Evolutionary conservation across 208 protist species (phyloP), one percentile per base, ranked within the genome.

Genomic region (Leptomonas pyrrhocoris): DNA sequence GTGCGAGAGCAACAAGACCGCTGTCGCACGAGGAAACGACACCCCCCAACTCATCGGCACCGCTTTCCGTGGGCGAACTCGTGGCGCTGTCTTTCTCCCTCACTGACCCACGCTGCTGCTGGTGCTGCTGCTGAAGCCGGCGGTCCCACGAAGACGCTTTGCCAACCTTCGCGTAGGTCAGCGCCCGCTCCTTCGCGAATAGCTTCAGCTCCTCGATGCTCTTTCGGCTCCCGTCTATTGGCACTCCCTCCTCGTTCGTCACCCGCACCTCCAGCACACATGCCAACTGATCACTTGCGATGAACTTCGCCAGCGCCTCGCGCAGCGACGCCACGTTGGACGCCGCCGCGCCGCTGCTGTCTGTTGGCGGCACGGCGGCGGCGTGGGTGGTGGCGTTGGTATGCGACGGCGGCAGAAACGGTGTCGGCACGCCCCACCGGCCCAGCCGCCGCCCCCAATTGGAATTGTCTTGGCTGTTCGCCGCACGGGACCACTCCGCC

Each of bases 201-300:
- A 58, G 18, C 53, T 74, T 67, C 42, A 68, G 21, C 34, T 74
- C 43, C 15, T 50, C 42, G 21, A 74, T 42, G 28, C 60, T 51
- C 28, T 74, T 48, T 15, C 69, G 69, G 46, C 69, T 68, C 5
- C 53, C 51, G 13, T 1, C 0, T 2, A 74, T 21, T 8, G 69
- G 13, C 38, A 60, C 28, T 2, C 69, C 60, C 3, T 59, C 48
- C 23, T 56, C 51, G 2, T 36, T 57, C 6, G 9, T 9, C 23
- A 68, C 53, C 0, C 61, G 58, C 2, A 74, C 56, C 25, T 55
- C 36, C 53, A 74, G 42, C 60, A 68, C 60, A n/a, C 60, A 74
- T 9, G n/a, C 36, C 27, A 74, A 19, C 31, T 68, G 49, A 6
- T 67, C 30, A 36, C 69, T 68, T 25, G 36, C 60, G 31, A 62